Evolutionary conservation across 2,329 filamentous ascomycete species (phyloP).

Genomic region (Colletotrichum zoysiae): DNA sequence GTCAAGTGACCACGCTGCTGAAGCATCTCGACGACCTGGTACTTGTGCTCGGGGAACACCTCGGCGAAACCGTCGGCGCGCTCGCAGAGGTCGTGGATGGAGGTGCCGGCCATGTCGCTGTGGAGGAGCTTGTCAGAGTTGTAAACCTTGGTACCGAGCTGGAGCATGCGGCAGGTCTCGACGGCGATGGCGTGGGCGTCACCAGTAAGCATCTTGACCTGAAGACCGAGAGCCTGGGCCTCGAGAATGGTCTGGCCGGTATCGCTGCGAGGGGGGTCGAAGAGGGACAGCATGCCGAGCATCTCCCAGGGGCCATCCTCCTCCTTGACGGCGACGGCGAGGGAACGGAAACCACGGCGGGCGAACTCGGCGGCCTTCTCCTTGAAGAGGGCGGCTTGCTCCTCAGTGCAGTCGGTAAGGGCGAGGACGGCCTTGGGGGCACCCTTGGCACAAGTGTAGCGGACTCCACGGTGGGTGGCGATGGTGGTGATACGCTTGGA

Average conservation of each 20-base stretch:
- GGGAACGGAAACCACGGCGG: constrained; percentile 82
- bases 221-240: constrained; percentile 80
- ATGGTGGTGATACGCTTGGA: constrained; percentile 83
- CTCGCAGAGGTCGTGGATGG: constrained; percentile 82
- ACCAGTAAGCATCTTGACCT: constrained; percentile 86
- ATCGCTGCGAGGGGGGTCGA: constrained; percentile 83
- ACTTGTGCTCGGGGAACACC: constrained; percentile 82
- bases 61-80: constrained; percentile 80
- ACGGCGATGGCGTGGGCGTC: constrained; percentile 84
- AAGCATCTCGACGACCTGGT: constrained; percentile 81
- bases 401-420: constrained; percentile 75
- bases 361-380: constrained; percentile 82
- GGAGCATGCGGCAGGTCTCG: constrained; percentile 86
- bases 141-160: constrained; percentile 84
- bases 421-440: constrained; percentile 81
- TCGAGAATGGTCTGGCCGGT: constrained; percentile 83
- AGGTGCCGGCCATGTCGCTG: constrained; percentile 79
- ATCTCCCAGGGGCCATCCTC: constrained; percentile 80
- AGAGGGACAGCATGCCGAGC: constrained; percentile 83
- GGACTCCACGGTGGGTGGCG: constrained; percentile 76
- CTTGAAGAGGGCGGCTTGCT: constrained; percentile 75
- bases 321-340: constrained; percentile 84
- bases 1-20: constrained; percentile 80
- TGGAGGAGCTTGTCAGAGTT: constrained; percentile 83
- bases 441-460: constrained; percentile 81